phyloP scores from a whole-genome alignment of 1,139 yeast species.

The Yamadazyma sp. region DNA sequence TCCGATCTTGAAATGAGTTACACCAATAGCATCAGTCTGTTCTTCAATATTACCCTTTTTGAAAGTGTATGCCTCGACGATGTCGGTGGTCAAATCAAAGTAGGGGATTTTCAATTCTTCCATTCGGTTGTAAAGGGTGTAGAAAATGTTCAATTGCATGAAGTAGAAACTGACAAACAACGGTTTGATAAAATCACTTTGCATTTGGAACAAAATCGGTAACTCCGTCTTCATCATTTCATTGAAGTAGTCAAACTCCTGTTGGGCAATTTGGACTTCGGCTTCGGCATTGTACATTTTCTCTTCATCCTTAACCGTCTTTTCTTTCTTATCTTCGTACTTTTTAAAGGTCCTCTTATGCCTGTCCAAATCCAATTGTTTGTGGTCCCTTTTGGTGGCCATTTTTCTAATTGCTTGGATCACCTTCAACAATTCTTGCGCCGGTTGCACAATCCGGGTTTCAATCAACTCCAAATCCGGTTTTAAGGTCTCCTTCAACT shows the following conservation, averaged over 20 bases:
- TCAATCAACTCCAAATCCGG: constrained; percentile 95
- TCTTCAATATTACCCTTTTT: constrained; percentile 94
- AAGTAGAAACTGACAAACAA: constrained; percentile 90
- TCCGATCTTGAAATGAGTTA: constrained; percentile 87
- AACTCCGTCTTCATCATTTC: constrained; percentile 89
- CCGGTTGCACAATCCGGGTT: constrained; percentile 84
- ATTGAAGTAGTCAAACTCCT: constrained; percentile 93
- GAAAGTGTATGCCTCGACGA: constrained; percentile 70
- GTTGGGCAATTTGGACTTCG: constrained; percentile 85
- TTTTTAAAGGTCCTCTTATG: constrained; percentile 68
- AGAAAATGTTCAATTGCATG: constrained; percentile 96
- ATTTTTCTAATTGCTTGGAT: constrained; percentile 83
- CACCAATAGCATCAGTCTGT: constrained; percentile 77
- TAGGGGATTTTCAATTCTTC: constrained; percentile 96
- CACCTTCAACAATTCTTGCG: constrained; percentile 82
- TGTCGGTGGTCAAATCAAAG: constrained; percentile 81
- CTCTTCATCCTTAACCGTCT: constrained; percentile 86
- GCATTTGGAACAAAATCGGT: constrained; percentile 82
- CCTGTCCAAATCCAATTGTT: constrained; percentile 91
- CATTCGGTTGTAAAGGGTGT: constrained; percentile 85
- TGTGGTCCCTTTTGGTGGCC: constrained; percentile 94
- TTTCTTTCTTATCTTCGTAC: constrained; percentile 78
- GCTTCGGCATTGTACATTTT: constrained; percentile 85
- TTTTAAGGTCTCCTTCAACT: constrained; percentile 77
- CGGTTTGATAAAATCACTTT: constrained; percentile 89